Base-by-base conservation (phyloP, 2,329 filamentous ascomycete genomes). In the Coniosporium tulheliwenetii region DNA sequence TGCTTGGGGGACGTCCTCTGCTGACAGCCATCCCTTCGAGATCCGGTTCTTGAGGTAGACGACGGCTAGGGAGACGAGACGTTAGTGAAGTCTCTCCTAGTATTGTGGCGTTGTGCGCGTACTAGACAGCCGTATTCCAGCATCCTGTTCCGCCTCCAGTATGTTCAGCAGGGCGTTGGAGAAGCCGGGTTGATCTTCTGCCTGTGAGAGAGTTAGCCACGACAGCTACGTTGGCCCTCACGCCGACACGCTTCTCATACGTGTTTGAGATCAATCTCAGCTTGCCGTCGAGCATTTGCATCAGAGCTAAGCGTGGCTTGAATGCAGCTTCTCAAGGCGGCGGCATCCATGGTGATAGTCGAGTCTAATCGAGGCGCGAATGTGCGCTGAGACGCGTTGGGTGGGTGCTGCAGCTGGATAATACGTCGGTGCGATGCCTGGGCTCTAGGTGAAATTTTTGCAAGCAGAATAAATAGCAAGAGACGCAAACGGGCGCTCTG, bases 1-100 rank as follows among this genome's bases (percentile, higher is more conserved):
- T 47, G 79, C 74, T 49, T 89, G 81, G 49, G 93, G 84, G 55
- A 73, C 71, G 47, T 75, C 77, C 42, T 80, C 74, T 12, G 36
- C 14, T 35, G 33, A 35, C 19, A 26, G 7, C 91, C 91, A 98
- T 53, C 85, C 86, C 58, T 87, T 82, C 61, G 83, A 89, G 60
- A 96, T 82, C 58, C 87, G 82, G 66, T 98, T 96, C 69, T 98
- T 98, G 60, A 96, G 77, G 66, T 96, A 98, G 52, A 98, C 85
- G 57, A 89, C 87, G 56, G 86, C 89, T 95, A 62, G 38, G 40
- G 38, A 26, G 19, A 26, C 19, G 19, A 26, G 19, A 26, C 19
- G 19, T 41, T 43, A 50, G 40, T 48, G 39, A 42, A 42, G 43
- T 51, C 41, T 34, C 36, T 36, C 29, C n/a, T 10, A 26, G 10